A percentile compares a stretch with the other conserved stretches of the same genome.
phyloP scores from a whole-genome alignment of 495 filamentous ascomycete genomes.

The Penicillium coffeae region DNA sequence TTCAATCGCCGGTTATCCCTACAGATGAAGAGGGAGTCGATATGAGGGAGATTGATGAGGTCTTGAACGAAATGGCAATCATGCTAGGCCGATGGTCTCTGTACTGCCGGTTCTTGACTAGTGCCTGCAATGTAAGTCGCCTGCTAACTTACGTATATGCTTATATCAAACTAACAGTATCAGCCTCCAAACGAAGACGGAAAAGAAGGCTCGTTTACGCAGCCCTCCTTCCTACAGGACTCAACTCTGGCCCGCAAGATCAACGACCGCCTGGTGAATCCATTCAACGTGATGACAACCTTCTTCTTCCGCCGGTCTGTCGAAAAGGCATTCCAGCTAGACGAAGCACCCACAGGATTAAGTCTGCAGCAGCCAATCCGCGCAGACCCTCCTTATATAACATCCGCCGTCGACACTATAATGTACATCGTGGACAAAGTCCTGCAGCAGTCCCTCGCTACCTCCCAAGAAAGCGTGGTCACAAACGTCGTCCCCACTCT shows the following conservation, averaged over 20 bases:
- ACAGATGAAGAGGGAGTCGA: constrained; percentile 86
- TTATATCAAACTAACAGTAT: too few species aligned
- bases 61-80: constrained; percentile 78
- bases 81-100: constrained; percentile 95
- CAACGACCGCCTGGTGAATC: constrained; percentile 60
- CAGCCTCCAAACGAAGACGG: constrained; percentile 23
- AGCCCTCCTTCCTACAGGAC: constrained; percentile 68
- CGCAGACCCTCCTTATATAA: constrained; percentile 82
- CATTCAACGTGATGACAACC: constrained; percentile 84
- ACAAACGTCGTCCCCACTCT: constrained; percentile 74
- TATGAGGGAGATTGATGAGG: constrained; percentile 87
- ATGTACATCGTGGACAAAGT: constrained; percentile 98
- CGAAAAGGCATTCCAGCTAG: constrained; percentile 97
- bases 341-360: constrained; percentile 81
- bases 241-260: constrained; percentile 77
- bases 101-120: constrained; percentile 83
- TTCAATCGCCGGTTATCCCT: constrained; percentile 61
- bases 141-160: too few species aligned
- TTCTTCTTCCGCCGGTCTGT: constrained; percentile 97
- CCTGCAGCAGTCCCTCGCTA: constrained; percentile 77
- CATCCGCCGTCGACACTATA: constrained; percentile 93
- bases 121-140: constrained; percentile 72
- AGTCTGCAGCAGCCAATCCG: constrained; percentile 61
- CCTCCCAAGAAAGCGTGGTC: constrained; percentile 72
- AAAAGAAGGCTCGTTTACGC: constrained; percentile 25